Conservation (phyloP, 2,329 filamentous ascomycete genomes). For the Apiospora aurea region DNA sequence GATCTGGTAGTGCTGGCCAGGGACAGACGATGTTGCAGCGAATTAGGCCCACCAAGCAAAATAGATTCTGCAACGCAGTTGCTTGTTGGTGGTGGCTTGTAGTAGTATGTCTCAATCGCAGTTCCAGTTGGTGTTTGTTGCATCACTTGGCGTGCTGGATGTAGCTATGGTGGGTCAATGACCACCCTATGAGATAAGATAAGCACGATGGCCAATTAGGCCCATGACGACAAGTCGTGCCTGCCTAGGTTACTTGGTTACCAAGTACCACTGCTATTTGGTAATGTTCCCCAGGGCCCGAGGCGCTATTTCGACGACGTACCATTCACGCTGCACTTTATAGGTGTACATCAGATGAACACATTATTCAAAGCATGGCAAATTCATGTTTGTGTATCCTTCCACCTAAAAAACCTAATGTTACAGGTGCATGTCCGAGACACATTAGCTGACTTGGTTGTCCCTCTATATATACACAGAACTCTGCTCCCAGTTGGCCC, state of each 20-base stretch:
- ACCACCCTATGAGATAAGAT: neutral
- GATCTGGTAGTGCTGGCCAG: neutral
- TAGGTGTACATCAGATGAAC: no score
- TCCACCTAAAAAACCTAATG: neutral
- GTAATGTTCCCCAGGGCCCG: no score
- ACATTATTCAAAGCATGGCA: neutral
- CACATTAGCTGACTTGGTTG: neutral
- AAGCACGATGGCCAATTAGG: neutral
- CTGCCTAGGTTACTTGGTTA: no score
- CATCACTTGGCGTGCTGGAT: conserved; percentile 4
- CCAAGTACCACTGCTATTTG: neutral
- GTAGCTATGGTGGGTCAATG: conserved; percentile 15
- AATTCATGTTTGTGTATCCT: conserved; percentile 1
- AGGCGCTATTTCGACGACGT: neutral
- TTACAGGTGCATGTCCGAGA: conserved; percentile 3
- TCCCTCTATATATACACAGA: neutral
- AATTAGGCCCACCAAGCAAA: neutral
- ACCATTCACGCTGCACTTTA: neutral
- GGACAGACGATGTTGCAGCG: neutral
- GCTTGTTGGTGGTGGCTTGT: neutral
- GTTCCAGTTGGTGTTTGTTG: neutral
- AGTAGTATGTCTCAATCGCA: neutral
- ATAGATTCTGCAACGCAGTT: neutral
- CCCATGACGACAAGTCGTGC: neutral
- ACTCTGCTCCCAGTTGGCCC: conserved; percentile 7